Percentiles rank a stretch among this genome's conserved stretches.
These are phyloP conservation scores for Neonectria punicea DNA, from an alignment of 2,329 filamentous ascomycete species.

Conservation along the genomic window DNA sequence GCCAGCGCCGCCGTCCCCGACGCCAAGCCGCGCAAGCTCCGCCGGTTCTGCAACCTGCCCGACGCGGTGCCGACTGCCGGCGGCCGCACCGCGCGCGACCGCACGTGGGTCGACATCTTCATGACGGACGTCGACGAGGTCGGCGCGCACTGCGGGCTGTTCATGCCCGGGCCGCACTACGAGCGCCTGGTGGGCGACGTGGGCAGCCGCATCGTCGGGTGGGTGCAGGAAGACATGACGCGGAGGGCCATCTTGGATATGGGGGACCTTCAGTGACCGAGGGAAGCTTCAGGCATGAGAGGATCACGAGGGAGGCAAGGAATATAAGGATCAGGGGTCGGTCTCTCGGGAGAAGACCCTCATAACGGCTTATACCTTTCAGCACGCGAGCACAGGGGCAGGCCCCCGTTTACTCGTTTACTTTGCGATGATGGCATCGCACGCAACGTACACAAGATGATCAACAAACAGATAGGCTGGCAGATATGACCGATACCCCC, in stretches of 20 bases:
- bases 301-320: background rate
- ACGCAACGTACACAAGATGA: background rate
- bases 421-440: background rate
- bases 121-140: slow-evolving; percentile 90
- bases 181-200: slow-evolving; percentile 82
- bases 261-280: slow-evolving; percentile 14
- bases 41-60: slow-evolving; percentile 84
- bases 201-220: slow-evolving; percentile 71
- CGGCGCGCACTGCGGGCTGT: slow-evolving; percentile 84
- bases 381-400: background rate
- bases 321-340: background rate
- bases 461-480: background rate
- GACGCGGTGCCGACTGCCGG: slow-evolving; percentile 45
- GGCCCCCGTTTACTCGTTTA: background rate
- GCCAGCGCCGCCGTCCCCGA: slow-evolving; percentile 15
- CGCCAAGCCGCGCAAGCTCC: slow-evolving; percentile 62
- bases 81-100: slow-evolving; percentile 67
- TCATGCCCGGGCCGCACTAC: slow-evolving; percentile 78
- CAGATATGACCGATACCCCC: background rate
- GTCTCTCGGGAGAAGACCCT: background rate
- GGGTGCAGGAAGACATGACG: slow-evolving; percentile 73
- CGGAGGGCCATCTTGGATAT: slow-evolving; percentile 51
- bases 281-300: too few species aligned
- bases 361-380: background rate
- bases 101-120: slow-evolving; percentile 80